Evolutionary conservation across 257 asterid species (phyloP).

Genomic region (Mitragyna speciosa): DNA sequence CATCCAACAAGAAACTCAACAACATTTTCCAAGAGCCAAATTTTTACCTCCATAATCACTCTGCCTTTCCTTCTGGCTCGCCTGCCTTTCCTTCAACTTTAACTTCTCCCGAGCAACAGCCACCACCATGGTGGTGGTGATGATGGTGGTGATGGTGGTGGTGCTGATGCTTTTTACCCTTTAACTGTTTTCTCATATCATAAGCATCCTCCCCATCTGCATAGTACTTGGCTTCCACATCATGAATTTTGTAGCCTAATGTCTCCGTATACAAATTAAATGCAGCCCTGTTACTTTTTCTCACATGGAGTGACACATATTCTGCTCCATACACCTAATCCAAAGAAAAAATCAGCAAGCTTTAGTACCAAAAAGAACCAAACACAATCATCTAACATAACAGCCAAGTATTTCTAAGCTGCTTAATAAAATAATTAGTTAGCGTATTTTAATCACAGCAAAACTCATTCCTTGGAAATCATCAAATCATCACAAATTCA

Average conservation of each 20-base stretch:
- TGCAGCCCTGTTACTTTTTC: slow-evolving; percentile 92
- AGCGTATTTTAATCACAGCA: no score
- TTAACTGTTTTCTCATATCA: slow-evolving; percentile 92
- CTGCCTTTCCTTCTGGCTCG: slow-evolving; percentile 41
- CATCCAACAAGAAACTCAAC: not conserved
- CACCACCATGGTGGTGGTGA: slow-evolving; percentile 61
- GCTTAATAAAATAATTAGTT: not conserved
- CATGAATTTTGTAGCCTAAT: slow-evolving; percentile 84
- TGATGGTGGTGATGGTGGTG: slow-evolving; percentile 59
- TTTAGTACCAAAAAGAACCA: slow-evolving; percentile 8
- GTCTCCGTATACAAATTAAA: slow-evolving; percentile 86
- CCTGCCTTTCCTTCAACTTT: slow-evolving; percentile 47
- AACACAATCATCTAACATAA: not conserved
- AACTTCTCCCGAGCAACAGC: slow-evolving; percentile 74
- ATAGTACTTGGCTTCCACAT: slow-evolving; percentile 89
- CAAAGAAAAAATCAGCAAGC: slow-evolving; percentile 11
- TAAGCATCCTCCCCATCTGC: slow-evolving; percentile 99
- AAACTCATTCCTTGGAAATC: not conserved
- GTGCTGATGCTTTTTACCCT: slow-evolving; percentile 62
- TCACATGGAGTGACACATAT: slow-evolving; percentile 91
- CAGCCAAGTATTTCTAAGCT: not conserved
- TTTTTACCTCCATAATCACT: slow-evolving; percentile 9
- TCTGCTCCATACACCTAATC: slow-evolving; percentile 84
- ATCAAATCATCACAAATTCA: not conserved
- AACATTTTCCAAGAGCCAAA: slow-evolving; percentile 3